phyloP scores from a whole-genome alignment of 139 green algal species.

The Chlamydomonas sp. region DNA sequence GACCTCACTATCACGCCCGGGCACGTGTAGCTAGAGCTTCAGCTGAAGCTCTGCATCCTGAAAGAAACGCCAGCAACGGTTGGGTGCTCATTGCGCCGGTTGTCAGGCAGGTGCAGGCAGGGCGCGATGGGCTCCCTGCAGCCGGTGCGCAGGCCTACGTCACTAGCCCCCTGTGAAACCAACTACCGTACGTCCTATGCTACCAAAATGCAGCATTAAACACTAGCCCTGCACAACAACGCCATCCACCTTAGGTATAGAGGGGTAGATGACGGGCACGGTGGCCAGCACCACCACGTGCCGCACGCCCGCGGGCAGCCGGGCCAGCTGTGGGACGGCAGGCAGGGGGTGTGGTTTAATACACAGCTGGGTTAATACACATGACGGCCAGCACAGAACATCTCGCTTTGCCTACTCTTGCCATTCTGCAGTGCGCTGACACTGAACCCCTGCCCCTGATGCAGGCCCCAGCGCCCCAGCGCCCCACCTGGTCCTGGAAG shows the following conservation, averaged over 20 bases:
- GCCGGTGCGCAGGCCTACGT: too few relatives aligned
- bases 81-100: too few relatives aligned
- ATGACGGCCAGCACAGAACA: background rate
- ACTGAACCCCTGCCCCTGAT: background rate
- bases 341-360: background rate
- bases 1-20: too few relatives aligned
- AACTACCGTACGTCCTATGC: too few relatives aligned
- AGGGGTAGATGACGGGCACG: constrained; percentile 69
- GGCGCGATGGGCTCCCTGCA: too few relatives aligned
- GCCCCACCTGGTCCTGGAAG: constrained; percentile 29
- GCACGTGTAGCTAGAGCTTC: too few relatives aligned
- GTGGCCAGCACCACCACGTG: constrained; percentile 68
- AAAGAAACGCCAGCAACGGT: too few relatives aligned
- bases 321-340: constrained; percentile 23
- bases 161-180: too few relatives aligned
- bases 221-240: constrained; percentile 5
- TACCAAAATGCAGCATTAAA: too few relatives aligned
- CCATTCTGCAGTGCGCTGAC: background rate
- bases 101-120: too few relatives aligned
- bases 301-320: constrained; percentile 45
- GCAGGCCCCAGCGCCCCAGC: background rate
- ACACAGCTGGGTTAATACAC: background rate
- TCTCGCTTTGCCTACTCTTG: too few relatives aligned
- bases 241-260: constrained; percentile 52
- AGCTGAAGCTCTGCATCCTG: too few relatives aligned